Evolutionary conservation across 192 early-diverging fungal genomes (phyloP), one percentile per base, ranked within the genome.

Genomic region (Umbelopsis ramanniana): DNA sequence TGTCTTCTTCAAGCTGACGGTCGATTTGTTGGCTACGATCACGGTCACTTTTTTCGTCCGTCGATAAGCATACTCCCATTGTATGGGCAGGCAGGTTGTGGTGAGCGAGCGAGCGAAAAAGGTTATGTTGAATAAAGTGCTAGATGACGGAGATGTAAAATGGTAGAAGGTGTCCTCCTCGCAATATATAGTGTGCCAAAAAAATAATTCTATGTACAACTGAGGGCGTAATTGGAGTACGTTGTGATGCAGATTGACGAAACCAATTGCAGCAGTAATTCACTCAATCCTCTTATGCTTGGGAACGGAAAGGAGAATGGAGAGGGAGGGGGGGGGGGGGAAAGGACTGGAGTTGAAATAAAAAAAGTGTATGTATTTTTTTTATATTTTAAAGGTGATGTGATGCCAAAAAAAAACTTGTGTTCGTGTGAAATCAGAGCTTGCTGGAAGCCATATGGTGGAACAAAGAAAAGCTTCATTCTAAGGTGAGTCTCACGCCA

Each of bases 61-160:
- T 83, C 73, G 86, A 89, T 74, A 84, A 77, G 83, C 90, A 92
- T 52, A 89, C 54, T 23, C 90, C 90, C 90, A 92, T 92, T 53
- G 9, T 37, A 11, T 37, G 40, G 40, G 8, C 38, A 40, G 38
- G 38, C 38, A 40, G 38, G 38, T 40, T 40, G 38, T 6, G 38
- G 38, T 40, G 3, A 40, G n/a, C n/a, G n/a, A n/a, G n/a, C n/a
- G n/a, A 43, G 11, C 40, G 40, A 43, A 43, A 11, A 43, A 43
- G 40, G 40, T 43, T 43, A 43, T 43, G 40, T 43, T 43, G 40
- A 43, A 43, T 43, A 43, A 43, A 12, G 40, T 76, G 12, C 22
- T 54, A 54, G 12, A 48, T 29, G 46, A 72, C 24, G 17, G 46
- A 53, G 10, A 37, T 29, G 53, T 54, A 54, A 54, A 43, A 43